Evolutionary conservation across 2,329 filamentous ascomycete species (phyloP).

Genomic region (Cytospora paraplurivora): DNA sequence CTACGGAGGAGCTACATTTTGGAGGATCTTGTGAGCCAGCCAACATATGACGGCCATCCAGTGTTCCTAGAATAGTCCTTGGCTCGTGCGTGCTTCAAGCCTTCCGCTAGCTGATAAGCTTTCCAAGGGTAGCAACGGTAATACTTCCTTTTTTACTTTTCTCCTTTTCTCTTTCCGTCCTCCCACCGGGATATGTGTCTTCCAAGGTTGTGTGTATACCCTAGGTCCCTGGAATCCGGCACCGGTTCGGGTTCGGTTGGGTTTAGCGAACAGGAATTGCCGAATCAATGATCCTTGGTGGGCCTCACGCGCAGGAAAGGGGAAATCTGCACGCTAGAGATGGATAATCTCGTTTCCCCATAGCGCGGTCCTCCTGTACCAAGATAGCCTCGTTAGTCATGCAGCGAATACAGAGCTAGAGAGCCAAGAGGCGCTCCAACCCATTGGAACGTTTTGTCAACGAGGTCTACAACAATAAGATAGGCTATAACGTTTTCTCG

Average conservation of each 20-base stretch:
- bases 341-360: constrained; percentile 5
- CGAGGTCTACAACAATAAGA: too few species aligned
- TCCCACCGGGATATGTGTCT: neutral
- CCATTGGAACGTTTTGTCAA: too few species aligned
- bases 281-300: constrained; percentile 14
- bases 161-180: neutral
- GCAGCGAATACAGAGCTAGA: neutral
- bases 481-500: too few species aligned
- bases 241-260: constrained; percentile 2
- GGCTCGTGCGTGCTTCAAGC: neutral
- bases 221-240: constrained; percentile 2
- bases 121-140: neutral
- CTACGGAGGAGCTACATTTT: too few species aligned
- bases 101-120: neutral
- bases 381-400: neutral
- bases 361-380: neutral
- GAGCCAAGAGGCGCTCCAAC: neutral
- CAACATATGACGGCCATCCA: neutral
- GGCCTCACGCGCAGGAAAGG: constrained; percentile 13
- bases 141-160: neutral
- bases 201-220: neutral
- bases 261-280: constrained; percentile 7
- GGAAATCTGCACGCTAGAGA: constrained; percentile 6
- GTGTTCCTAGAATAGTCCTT: neutral
- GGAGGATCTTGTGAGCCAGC: too few species aligned